These are phyloP conservation scores for Hortaea sp. DNA, from an alignment of 2,329 filamentous ascomycete species.

Conservation along the genomic window DNA sequence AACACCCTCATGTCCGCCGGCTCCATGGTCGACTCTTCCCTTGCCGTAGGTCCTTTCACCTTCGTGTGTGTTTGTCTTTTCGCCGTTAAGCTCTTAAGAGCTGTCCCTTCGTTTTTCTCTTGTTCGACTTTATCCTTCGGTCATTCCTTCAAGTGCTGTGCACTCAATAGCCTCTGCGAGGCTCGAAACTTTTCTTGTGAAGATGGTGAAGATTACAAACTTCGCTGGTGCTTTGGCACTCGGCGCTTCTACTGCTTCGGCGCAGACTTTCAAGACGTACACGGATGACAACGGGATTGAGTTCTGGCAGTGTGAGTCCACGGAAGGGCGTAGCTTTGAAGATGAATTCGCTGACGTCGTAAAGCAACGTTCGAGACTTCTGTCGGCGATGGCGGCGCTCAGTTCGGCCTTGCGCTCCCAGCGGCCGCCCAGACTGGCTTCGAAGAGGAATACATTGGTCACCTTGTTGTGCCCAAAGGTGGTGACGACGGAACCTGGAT, in stretches of 20 bases:
- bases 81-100: not conserved
- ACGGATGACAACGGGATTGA: conserved; percentile 40
- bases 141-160: conserved; percentile 9
- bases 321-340: not conserved
- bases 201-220: conserved; percentile 16
- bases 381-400: conserved; percentile 36
- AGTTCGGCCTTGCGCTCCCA: conserved; percentile 46
- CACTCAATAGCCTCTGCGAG: conserved; percentile 12
- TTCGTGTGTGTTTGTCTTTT: too few species aligned
- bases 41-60: too few species aligned
- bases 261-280: conserved; percentile 17
- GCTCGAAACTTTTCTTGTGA: conserved; percentile 4
- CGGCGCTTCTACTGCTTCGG: conserved; percentile 10
- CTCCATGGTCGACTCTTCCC: too few species aligned
- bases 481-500: conserved; percentile 45
- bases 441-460: conserved; percentile 49
- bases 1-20: too few species aligned
- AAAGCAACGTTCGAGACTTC: conserved; percentile 32
- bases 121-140: conserved; percentile 3
- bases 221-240: conserved; percentile 10
- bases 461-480: conserved; percentile 38
- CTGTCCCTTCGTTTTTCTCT: conserved; percentile 11
- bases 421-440: conserved; percentile 29
- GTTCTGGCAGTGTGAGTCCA: conserved; percentile 31
- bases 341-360: not conserved